These are phyloP conservation scores for Bryopsis sp. DNA, from an alignment of 139 green algal genomes.

Conservation along the genomic window DNA sequence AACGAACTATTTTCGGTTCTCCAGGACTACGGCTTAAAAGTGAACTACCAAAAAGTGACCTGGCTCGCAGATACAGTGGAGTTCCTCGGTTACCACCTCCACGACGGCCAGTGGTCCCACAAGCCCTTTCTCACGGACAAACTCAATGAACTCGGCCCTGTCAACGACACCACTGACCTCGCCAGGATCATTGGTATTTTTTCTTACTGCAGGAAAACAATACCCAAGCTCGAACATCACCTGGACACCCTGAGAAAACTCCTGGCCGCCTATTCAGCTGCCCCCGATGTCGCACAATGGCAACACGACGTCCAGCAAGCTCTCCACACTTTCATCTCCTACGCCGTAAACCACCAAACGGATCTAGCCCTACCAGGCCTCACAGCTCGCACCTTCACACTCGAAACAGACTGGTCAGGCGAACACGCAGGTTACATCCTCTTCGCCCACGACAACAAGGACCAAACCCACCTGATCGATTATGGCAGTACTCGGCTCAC, in stretches of 20 bases:
- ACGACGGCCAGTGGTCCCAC: background rate
- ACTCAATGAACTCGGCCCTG: background rate
- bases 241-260: background rate
- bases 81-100: conserved; percentile 7
- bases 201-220: conserved; percentile 1
- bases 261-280: background rate
- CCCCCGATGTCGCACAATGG: background rate
- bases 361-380: background rate
- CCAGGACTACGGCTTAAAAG: conserved; percentile 9
- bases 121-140: background rate
- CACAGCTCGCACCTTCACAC: background rate
- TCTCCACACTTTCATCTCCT: background rate
- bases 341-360: background rate
- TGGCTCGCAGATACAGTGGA: background rate
- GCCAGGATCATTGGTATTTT: conserved; percentile 10
- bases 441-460: background rate
- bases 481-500: background rate
- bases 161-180: conserved; percentile 1
- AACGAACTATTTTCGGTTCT: background rate
- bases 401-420: conserved; percentile 16
- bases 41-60: conserved; percentile 9
- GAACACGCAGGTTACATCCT: conserved; percentile 14
- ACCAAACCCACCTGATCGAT: background rate
- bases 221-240: background rate
- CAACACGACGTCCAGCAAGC: background rate